Percentiles rank a stretch among this genome's conserved stretches.
Evolutionary conservation across 208 protist genomes (phyloP).

Genomic region (Acanthamoeba lenticulata): DNA sequence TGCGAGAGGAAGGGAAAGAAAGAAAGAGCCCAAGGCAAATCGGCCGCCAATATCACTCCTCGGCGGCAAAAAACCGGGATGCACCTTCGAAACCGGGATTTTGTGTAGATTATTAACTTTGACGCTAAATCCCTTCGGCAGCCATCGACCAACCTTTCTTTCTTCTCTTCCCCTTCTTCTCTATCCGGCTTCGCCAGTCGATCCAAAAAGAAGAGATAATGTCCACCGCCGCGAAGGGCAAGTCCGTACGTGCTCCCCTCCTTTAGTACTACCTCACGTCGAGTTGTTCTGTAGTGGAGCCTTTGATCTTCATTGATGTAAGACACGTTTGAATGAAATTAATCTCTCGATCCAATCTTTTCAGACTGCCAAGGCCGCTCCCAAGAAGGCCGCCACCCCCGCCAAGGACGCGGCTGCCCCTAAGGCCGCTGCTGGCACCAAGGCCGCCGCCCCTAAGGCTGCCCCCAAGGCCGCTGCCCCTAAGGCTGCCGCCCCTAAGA

Average conservation of each 20-base stretch:
- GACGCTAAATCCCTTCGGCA: neutral
- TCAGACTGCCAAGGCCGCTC: constrained; percentile 24
- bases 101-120: neutral
- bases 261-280: neutral
- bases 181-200: constrained; percentile 25
- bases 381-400: neutral
- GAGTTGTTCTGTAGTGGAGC: neutral
- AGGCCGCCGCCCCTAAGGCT: constrained; percentile 22
- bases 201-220: constrained; percentile 43
- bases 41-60: neutral
- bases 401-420: no score
- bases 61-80: neutral
- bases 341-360: neutral
- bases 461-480: constrained; percentile 4
- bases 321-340: neutral
- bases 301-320: neutral
- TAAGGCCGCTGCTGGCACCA: no score
- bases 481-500: neutral
- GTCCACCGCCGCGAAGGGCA: constrained; percentile 32
- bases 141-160: neutral
- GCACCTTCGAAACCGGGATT: neutral
- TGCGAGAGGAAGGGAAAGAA: constrained; percentile 61
- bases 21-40: constrained; percentile 1
- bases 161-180: constrained; percentile 44
- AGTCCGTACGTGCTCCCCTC: neutral